Evolutionary conservation across 441 rosid genomes (phyloP).

Genomic region (Syzygium syzygioides): DNA sequence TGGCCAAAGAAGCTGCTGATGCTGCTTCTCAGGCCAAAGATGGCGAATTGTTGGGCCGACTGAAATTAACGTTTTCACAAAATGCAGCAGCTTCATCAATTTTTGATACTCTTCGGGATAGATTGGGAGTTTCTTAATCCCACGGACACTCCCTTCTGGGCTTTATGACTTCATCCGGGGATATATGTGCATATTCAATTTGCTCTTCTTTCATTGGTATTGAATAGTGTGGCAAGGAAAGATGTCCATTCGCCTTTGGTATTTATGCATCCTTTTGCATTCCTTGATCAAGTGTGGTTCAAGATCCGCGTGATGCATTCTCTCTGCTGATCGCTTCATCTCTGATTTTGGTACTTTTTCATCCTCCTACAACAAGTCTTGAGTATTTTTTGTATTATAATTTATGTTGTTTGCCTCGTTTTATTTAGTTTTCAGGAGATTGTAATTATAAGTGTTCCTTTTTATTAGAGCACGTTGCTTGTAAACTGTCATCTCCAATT

Average conservation of each 20-base stretch:
- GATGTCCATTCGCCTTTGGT: background rate
- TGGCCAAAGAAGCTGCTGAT: constrained; percentile 99
- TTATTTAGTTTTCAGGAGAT: background rate
- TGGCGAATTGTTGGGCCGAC: constrained; percentile 85
- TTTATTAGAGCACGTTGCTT: background rate
- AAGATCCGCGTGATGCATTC: background rate
- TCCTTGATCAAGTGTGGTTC: background rate
- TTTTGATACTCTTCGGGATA: constrained; percentile 76
- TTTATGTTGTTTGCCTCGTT: background rate
- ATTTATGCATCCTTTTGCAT: background rate
- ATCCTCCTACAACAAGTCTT: background rate
- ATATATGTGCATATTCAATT: background rate
- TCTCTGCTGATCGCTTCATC: background rate
- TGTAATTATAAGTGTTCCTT: background rate
- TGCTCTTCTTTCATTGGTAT: background rate
- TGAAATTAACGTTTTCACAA: constrained; percentile 78
- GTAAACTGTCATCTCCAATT: background rate
- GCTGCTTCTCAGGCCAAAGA: constrained; percentile 97
- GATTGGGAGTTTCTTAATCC: constrained; percentile 51
- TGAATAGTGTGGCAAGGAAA: background rate
- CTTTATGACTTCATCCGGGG: background rate
- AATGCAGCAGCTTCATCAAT: constrained; percentile 82
- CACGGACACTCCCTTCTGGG: background rate
- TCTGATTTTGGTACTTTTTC: background rate
- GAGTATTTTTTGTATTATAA: background rate